A percentile compares a stretch with the other conserved stretches of the same genome.
phyloP scores from a whole-genome alignment of 306 rosid genomes.

The Acmispon strigosus region DNA sequence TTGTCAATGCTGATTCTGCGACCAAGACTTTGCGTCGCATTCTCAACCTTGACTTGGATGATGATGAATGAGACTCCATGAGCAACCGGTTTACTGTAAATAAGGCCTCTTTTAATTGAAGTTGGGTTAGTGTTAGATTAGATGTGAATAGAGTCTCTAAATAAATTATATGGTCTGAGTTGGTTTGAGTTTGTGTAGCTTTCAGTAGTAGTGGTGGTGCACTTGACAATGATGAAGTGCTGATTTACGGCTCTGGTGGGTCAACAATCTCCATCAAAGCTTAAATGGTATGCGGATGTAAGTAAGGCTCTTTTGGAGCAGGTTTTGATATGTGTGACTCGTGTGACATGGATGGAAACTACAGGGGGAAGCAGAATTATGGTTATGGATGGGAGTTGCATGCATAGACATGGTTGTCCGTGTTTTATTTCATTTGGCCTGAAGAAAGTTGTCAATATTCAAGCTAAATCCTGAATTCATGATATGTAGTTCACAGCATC shows the following conservation, averaged over 20 bases:
- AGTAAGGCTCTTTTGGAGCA: constrained; percentile 7
- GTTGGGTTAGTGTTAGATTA: constrained; percentile 22
- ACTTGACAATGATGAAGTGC: constrained; percentile 4
- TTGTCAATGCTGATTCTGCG: constrained; percentile 48
- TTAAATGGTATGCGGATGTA: constrained; percentile 2
- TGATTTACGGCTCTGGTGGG: constrained; percentile 24
- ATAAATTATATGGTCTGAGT: constrained; percentile 40
- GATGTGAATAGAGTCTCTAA: constrained; percentile 40
- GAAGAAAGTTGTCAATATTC: constrained; percentile 19
- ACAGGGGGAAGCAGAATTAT: constrained; percentile 27
- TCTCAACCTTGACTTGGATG: constrained; percentile 53
- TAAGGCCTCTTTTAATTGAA: constrained; percentile 19
- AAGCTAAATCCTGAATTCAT: constrained; percentile 4
- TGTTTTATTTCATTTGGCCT: neutral
- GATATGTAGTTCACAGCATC: constrained; percentile 5
- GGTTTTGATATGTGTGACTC: constrained; percentile 15
- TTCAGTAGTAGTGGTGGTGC: constrained; percentile 23
- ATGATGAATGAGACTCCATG: constrained; percentile 37
- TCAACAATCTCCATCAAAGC: constrained; percentile 16
- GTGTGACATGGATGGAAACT: constrained; percentile 16
- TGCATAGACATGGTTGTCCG: constrained; percentile 19
- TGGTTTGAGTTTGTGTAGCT: constrained; percentile 31
- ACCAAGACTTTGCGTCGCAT: constrained; percentile 61
- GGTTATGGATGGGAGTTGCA: constrained; percentile 19
- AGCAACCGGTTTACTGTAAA: constrained; percentile 41